Evolutionary conservation across 495 filamentous ascomycete genomes (phyloP), one percentile per base, ranked within the genome.

Genomic region (Parathielavia hyrcaniae): DNA sequence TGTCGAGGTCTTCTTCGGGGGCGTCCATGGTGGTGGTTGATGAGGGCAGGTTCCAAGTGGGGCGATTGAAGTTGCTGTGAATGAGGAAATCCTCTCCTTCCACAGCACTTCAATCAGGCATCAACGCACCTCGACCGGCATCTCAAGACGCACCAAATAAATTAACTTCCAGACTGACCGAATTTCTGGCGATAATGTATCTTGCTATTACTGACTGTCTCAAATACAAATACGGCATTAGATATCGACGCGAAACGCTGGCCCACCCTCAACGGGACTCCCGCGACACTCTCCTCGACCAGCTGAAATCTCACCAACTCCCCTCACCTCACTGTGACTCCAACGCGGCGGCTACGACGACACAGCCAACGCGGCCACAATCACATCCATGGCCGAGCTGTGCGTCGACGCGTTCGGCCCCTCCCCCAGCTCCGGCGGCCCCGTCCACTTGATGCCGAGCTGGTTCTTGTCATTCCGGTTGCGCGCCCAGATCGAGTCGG

Each of bases 401-500:
- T 91, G 87, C 22, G 81, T 85, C 22, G 61, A 50, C 14, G 70
- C 71, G n/a, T 55, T 70, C 47, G 71, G 68, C 12, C 66, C 68
- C 2, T 40, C 39, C 10, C 82, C 78, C 7, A 81, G 77, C 57
- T 73, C 76, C 2, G 73, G 75, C 9, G 83, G 83, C 1, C 86
- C 82, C 39, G 76, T 64, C 86, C 86, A 87, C 50, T 72, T 71
- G 11, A 81, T 70, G 39, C 79, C 77, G 8, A 91, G 69, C 61
- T 78, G 67, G 63, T 79, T 75, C 41, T 62, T 74, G 23, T 57
- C 65, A 64, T 77, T 73, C 22, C 82, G 79, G 65, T 87, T 77
- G 43, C 82, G 81, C 13, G 64, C 64, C 87, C 86, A 90, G 51
- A 89, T 85, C 50, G 81, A 78, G 59, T 84, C 77, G 11, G 85